Conservation (phyloP, 495 filamentous ascomycete species). For the Filosporella fistucella region DNA sequence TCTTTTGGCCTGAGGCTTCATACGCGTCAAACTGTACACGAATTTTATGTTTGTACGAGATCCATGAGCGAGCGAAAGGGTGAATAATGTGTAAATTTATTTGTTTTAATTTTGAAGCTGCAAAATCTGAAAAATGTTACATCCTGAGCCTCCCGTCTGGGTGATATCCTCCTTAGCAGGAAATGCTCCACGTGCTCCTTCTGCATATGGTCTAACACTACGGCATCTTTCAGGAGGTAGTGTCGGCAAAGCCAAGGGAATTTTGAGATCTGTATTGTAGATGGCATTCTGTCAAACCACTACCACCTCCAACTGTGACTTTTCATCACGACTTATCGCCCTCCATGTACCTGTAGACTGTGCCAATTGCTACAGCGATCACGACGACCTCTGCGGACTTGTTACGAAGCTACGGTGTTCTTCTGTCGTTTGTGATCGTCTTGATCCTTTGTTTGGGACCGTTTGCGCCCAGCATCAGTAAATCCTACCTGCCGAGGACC, state of each 20-base stretch:
- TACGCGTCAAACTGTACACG: neutral
- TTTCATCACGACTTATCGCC: conserved; percentile 1
- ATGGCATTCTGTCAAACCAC: conserved; percentile 10
- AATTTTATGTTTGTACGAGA: neutral
- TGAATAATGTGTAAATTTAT: too few species aligned
- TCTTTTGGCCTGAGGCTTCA: neutral
- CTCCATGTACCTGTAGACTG: neutral
- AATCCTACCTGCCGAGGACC: conserved; percentile 2
- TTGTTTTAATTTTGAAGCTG: too few species aligned
- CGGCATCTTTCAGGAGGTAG: conserved; percentile 1
- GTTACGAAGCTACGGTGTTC: neutral
- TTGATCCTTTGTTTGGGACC: conserved; percentile 8
- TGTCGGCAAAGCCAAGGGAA: conserved; percentile 5
- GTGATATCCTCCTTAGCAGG: neutral
- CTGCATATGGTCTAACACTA: conserved; percentile 6
- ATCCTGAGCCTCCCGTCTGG: too few species aligned
- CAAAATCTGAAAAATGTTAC: too few species aligned
- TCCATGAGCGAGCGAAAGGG: neutral
- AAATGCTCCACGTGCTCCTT: neutral
- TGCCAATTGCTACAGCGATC: neutral
- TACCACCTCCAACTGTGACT: conserved; percentile 3
- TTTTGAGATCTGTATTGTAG: too few species aligned
- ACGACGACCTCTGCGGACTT: conserved; percentile 4
- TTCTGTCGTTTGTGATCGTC: conserved; percentile 3
- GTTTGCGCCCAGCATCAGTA: conserved; percentile 19